phyloP scores from a whole-genome alignment of 305 asterid species.

The Rubia occidens region DNA sequence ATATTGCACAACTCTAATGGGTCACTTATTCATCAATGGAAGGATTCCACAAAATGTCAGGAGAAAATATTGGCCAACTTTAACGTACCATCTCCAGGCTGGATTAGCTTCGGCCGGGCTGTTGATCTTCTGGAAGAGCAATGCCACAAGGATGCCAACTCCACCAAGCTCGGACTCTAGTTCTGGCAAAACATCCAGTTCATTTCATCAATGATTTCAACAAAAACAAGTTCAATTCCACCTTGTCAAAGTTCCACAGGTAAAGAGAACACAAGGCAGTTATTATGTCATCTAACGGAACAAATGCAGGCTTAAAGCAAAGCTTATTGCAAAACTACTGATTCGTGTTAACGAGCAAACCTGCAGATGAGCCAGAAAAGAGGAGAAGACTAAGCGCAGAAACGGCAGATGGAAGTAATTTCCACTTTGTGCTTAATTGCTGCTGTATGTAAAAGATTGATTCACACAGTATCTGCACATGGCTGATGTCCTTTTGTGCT shows the following conservation, averaged over 20 bases:
- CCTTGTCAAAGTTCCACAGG: neutral
- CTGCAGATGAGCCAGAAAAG: conserved; percentile 34
- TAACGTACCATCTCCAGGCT: conserved; percentile 78
- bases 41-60: neutral
- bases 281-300: neutral
- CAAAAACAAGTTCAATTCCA: neutral
- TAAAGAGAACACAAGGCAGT: neutral
- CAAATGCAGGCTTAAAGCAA: neutral
- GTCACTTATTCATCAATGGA: too few species aligned
- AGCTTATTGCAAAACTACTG: neutral
- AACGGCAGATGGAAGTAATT: conserved; percentile 60
- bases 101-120: conserved; percentile 73
- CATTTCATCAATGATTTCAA: neutral
- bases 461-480: conserved; percentile 43
- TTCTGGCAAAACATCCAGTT: conserved; percentile 28
- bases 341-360: conserved; percentile 24
- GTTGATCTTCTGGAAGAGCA: conserved; percentile 43
- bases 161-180: conserved; percentile 25
- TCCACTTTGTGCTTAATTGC: conserved; percentile 36
- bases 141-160: conserved; percentile 31
- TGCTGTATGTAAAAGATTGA: conserved; percentile 64
- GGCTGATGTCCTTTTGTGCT: conserved; percentile 20
- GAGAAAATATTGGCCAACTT: neutral
- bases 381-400: conserved; percentile 67
- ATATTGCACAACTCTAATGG: neutral